These are phyloP conservation scores for Gyromitra esculenta DNA, from an alignment of 2,329 filamentous ascomycete genomes.

Conservation along the genomic window DNA sequence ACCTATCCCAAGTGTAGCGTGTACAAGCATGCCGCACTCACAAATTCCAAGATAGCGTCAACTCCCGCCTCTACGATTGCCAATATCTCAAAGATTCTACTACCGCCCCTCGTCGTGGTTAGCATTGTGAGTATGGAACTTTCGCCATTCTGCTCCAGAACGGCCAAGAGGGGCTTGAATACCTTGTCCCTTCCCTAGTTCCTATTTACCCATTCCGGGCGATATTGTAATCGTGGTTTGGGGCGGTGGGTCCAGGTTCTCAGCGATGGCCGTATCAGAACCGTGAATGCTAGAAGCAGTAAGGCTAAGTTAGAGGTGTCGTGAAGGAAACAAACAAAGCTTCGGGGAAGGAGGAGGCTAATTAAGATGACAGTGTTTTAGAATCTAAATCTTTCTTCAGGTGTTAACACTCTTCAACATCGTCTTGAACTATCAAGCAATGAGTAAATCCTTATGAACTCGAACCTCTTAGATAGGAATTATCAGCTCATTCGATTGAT, in stretches of 20 bases:
- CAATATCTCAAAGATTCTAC: background rate
- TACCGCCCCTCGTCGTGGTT: background rate
- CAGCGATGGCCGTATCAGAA: too few species aligned
- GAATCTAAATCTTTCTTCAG: background rate
- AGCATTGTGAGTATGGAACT: slow-evolving; percentile 1
- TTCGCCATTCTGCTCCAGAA: slow-evolving; percentile 4
- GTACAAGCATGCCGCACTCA: background rate
- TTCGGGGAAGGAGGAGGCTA: background rate
- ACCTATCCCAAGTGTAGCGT: background rate
- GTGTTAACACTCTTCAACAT: too few species aligned
- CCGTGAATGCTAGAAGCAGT: too few species aligned
- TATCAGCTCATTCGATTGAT: too few species aligned
- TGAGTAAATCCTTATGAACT: too few species aligned
- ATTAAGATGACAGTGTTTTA: background rate
- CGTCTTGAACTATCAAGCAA: too few species aligned
- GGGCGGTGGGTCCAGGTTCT: background rate
- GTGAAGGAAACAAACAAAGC: background rate
- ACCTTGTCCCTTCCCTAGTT: background rate
- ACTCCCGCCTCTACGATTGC: background rate
- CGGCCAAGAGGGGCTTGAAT: background rate
- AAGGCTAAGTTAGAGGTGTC: background rate
- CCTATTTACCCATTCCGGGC: background rate
- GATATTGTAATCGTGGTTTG: background rate
- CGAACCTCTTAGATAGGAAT: too few species aligned
- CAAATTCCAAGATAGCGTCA: background rate